phyloP scores from a whole-genome alignment of 441 rosid genomes.

The Biscutella laevigata region DNA sequence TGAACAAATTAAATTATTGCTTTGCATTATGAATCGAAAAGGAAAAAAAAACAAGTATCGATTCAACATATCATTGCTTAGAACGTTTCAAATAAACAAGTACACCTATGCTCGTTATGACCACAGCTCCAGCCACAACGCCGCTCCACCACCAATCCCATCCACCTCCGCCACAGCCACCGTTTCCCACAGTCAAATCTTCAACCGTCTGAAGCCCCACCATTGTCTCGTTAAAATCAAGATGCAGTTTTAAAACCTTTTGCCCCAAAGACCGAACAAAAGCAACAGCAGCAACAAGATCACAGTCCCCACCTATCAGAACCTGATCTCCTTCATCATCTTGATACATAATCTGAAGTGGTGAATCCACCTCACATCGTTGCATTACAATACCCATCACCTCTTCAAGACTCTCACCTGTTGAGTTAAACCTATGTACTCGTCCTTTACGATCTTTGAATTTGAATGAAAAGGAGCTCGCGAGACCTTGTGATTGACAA shows the following conservation, averaged over 20 bases:
- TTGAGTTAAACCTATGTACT: constrained; percentile 62
- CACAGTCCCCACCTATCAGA: constrained; percentile 49
- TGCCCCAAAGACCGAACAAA: constrained; percentile 52
- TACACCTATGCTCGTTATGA: constrained; percentile 15
- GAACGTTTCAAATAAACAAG: constrained; percentile 24
- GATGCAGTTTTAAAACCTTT: constrained; percentile 34
- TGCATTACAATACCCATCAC: constrained; percentile 45
- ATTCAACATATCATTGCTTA: constrained; percentile 18
- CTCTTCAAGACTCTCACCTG: constrained; percentile 61
- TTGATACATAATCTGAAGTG: constrained; percentile 39
- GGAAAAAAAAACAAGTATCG: too few relatives aligned
- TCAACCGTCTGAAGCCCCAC: not conserved
- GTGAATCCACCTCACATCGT: constrained; percentile 27
- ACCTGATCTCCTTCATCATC: constrained; percentile 84
- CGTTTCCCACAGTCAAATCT: constrained; percentile 5
- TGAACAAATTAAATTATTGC: too few relatives aligned
- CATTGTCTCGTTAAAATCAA: constrained; percentile 11
- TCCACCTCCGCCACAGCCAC: not conserved
- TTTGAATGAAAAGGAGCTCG: constrained; percentile 63
- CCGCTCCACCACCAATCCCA: constrained; percentile 13
- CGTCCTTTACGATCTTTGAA: constrained; percentile 67
- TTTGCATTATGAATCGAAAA: too few relatives aligned
- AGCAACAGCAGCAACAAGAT: constrained; percentile 56
- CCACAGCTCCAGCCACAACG: constrained; percentile 17
- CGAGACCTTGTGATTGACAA: constrained; percentile 55